These are phyloP conservation scores for Neopestalotiopsis sp. DNA, from an alignment of 2,329 filamentous ascomycete genomes.

Conservation along the genomic window DNA sequence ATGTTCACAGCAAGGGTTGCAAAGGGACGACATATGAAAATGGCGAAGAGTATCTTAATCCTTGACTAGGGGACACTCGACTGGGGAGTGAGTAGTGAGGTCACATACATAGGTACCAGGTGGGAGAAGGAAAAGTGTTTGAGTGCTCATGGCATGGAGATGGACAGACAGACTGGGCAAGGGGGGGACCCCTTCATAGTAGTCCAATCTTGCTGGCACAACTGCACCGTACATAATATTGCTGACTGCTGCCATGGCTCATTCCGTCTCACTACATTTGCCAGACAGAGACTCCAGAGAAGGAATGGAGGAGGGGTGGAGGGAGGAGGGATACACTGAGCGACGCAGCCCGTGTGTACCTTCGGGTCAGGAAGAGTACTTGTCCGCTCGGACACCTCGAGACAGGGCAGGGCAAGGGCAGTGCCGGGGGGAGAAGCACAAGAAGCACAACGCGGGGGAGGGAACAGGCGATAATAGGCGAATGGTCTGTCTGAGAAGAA, in stretches of 20 bases:
- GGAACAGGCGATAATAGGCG: neutral
- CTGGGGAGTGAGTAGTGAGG: no score
- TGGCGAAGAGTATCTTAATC: neutral
- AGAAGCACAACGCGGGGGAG: slow-evolving; percentile 5
- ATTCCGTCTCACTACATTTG: neutral
- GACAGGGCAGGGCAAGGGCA: neutral
- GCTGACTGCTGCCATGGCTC: slow-evolving; percentile 8
- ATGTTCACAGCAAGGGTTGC: neutral
- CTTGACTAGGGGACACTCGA: neutral
- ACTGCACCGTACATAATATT: neutral
- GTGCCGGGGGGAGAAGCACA: no score
- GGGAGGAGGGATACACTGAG: slow-evolving; percentile 2
- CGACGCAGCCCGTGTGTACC: neutral
- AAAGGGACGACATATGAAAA: neutral
- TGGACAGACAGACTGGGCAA: neutral
- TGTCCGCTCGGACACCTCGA: slow-evolving; percentile 8
- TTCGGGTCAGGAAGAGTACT: slow-evolving; percentile 12
- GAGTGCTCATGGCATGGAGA: neutral
- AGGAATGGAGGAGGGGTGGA: neutral
- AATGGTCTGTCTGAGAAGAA: neutral
- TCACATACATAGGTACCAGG: neutral
- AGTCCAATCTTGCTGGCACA: neutral
- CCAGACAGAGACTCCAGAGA: no score
- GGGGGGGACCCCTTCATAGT: neutral
- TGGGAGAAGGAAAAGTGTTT: neutral